phyloP scores from a whole-genome alignment of 345 rosid genomes.

The Camelina sativa region DNA sequence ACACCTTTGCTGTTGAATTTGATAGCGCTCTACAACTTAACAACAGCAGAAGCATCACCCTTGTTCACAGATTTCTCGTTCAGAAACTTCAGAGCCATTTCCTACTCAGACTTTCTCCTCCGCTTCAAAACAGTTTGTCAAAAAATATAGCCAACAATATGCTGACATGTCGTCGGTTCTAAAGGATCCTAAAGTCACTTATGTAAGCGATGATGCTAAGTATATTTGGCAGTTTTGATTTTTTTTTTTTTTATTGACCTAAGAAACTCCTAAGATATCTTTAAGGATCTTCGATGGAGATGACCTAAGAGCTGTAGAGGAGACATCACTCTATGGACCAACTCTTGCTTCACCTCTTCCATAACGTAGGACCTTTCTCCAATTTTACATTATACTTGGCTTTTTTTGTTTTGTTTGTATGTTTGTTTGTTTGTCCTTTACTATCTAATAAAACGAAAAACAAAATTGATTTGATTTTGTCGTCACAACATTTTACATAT shows the following conservation, averaged over 20 bases:
- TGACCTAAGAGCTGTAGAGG: constrained; percentile 22
- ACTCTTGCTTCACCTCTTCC: constrained; percentile 35
- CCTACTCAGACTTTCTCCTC: too few relatives aligned
- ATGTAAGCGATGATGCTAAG: too few relatives aligned
- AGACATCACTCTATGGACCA: constrained; percentile 37
- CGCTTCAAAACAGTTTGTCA: too few relatives aligned
- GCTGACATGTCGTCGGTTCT: too few relatives aligned
- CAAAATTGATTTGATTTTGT: neutral
- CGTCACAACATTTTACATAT: neutral
- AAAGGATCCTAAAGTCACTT: too few relatives aligned
- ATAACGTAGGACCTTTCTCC: constrained; percentile 42
- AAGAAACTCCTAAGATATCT: too few relatives aligned
- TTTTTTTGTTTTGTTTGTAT: neutral
- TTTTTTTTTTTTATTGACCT: too few relatives aligned
- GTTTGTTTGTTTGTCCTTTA: neutral
- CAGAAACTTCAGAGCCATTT: too few relatives aligned
- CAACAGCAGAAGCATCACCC: constrained; percentile 70
- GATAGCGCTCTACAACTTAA: constrained; percentile 82
- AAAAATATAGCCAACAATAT: too few relatives aligned
- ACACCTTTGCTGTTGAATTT: constrained; percentile 96
- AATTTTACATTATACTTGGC: constrained; percentile 13
- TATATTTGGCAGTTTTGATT: too few relatives aligned
- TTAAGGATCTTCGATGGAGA: too few relatives aligned
- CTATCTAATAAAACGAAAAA: constrained; percentile 22
- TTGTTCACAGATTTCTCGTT: constrained; percentile 52